Evolutionary conservation across 768 basidiomycete genomes (phyloP).

Genomic region (Ramaria sp.): DNA sequence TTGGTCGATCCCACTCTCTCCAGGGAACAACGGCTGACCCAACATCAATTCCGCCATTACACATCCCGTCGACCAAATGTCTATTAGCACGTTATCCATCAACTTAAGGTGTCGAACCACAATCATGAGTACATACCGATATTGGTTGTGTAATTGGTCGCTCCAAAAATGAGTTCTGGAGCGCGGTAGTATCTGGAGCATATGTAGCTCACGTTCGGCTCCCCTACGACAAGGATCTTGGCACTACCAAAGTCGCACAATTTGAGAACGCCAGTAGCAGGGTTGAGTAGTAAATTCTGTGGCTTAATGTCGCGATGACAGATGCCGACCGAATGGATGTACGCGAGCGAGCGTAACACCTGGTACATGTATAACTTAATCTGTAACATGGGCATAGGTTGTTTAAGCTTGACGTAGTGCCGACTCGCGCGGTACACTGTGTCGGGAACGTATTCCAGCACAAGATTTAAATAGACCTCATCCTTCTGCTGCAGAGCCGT

Average conservation of each 20-base stretch:
- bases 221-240: slow-evolving; percentile 95
- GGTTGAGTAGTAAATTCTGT: slow-evolving; percentile 96
- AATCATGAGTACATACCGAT: slow-evolving; percentile 55
- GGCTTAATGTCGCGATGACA: slow-evolving; percentile 99
- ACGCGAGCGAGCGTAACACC: slow-evolving; percentile 93
- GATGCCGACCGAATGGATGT: slow-evolving; percentile 99
- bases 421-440: slow-evolving; percentile 98
- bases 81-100: slow-evolving; percentile 26
- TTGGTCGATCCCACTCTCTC: slow-evolving; percentile 98
- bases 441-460: slow-evolving; percentile 98
- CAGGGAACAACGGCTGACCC: slow-evolving; percentile 97
- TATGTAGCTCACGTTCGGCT: slow-evolving; percentile 99
- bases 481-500: slow-evolving; percentile 61
- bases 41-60: slow-evolving; percentile 99
- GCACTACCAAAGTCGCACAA: slow-evolving; percentile 99
- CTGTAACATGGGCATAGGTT: slow-evolving; percentile 99
- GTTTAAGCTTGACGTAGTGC: slow-evolving; percentile 99
- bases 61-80: slow-evolving; percentile 99
- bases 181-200: slow-evolving; percentile 99
- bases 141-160: slow-evolving; percentile 99
- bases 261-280: slow-evolving; percentile 92
- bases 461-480: slow-evolving; percentile 98
- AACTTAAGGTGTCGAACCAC: not conserved
- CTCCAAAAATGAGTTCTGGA: slow-evolving; percentile 98
- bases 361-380: slow-evolving; percentile 99